These are phyloP conservation scores for Penicillium antarcticum DNA, from an alignment of 495 filamentous ascomycete genomes.

Conservation along the genomic window DNA sequence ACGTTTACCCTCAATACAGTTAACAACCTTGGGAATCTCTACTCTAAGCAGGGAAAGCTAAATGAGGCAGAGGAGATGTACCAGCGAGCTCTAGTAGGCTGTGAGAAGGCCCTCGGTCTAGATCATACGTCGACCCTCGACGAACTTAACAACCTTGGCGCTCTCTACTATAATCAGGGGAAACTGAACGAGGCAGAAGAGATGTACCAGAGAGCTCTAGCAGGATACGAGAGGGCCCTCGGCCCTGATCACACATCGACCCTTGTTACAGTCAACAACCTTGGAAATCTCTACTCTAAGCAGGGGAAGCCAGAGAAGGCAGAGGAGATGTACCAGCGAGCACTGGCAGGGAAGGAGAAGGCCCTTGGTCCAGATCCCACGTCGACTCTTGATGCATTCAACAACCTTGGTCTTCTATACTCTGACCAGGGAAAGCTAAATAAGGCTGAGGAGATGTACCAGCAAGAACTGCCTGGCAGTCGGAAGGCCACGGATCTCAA, in stretches of 20 bases:
- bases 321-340: constrained; percentile 33
- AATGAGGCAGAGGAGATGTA: constrained; percentile 34
- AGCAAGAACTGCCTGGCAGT: constrained; percentile 13
- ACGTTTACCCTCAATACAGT: constrained; percentile 31
- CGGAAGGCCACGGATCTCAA: constrained; percentile 20
- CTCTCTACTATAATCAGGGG: constrained; percentile 22
- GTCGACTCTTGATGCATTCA: constrained; percentile 31
- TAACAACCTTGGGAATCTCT: constrained; percentile 27
- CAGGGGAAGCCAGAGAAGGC: constrained; percentile 38
- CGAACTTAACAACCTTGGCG: no score
- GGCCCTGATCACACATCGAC: constrained; percentile 30
- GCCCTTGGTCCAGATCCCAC: constrained; percentile 31
- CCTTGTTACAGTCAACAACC: constrained; percentile 28
- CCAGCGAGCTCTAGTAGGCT: constrained; percentile 17
- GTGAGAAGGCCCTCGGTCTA: constrained; percentile 35
- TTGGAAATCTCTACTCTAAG: constrained; percentile 28
- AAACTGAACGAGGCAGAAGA: constrained; percentile 32
- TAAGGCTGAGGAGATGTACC: constrained; percentile 33
- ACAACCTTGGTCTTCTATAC: constrained; percentile 29
- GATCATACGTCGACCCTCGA: no score
- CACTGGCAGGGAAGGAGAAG: constrained; percentile 30
- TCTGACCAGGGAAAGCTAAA: constrained; percentile 24
- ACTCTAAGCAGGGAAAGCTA: constrained; percentile 26
- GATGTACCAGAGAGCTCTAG: constrained; percentile 30
- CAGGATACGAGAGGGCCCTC: constrained; percentile 28